Evolutionary conservation across 2,329 filamentous ascomycete species (phyloP).

Genomic region (Penicillium sp.): DNA sequence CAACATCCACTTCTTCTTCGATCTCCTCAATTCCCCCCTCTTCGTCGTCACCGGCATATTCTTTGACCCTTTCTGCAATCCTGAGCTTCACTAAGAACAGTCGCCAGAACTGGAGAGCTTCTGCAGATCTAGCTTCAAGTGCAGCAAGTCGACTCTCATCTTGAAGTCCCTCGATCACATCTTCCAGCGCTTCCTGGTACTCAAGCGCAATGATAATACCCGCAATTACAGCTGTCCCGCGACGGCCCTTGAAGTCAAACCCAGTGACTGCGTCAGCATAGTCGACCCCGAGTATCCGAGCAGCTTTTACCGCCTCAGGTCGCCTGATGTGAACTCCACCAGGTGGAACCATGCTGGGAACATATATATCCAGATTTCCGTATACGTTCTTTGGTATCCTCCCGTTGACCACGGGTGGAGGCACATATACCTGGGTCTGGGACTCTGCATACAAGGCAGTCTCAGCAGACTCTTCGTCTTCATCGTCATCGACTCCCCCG

Average conservation of each 20-base stretch:
- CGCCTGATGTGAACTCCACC: constrained; percentile 61
- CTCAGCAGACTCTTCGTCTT: constrained; percentile 54
- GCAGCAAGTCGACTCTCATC: constrained; percentile 67
- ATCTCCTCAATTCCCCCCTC: constrained; percentile 42
- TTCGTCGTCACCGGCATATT: constrained; percentile 46
- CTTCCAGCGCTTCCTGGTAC: constrained; percentile 69
- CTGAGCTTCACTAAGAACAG: constrained; percentile 63
- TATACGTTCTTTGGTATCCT: constrained; percentile 65
- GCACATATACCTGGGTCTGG: constrained; percentile 70
- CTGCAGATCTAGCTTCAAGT: constrained; percentile 54
- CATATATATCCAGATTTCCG: constrained; percentile 66
- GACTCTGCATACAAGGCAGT: constrained; percentile 60
- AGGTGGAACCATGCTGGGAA: constrained; percentile 63
- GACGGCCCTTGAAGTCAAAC: constrained; percentile 82
- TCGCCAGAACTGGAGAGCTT: constrained; percentile 60
- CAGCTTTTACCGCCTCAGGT: constrained; percentile 67
- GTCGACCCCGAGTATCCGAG: constrained; percentile 75
- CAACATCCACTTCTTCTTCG: constrained; percentile 36
- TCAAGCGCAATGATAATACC: constrained; percentile 77
- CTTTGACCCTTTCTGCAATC: constrained; percentile 73
- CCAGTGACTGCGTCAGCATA: constrained; percentile 88
- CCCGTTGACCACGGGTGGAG: constrained; percentile 75
- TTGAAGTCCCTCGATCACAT: constrained; percentile 67
- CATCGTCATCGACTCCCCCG: constrained; percentile 37
- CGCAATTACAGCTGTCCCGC: constrained; percentile 79